Percentiles rank a stretch among this genome's conserved stretches.
Evolutionary conservation across 2,329 filamentous ascomycete genomes (phyloP).

Genomic region (Phaeosphaeria sp.): DNA sequence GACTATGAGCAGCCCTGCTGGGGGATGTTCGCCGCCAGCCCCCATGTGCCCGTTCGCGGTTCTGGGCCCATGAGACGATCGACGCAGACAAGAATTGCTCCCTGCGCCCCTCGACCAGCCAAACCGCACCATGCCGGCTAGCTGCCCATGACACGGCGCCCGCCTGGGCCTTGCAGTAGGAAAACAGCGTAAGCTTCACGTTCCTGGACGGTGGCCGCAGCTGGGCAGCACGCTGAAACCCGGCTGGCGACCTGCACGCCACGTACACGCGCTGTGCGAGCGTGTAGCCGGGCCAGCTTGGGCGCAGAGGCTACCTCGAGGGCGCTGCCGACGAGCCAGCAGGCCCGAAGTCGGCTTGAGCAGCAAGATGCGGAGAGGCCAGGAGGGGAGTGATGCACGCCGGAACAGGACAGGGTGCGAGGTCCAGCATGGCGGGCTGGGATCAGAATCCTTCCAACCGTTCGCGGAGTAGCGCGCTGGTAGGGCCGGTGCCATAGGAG

Average conservation of each 20-base stretch:
- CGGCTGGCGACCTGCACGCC: not conserved
- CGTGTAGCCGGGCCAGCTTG: not conserved
- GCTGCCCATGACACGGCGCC: conserved; percentile 20
- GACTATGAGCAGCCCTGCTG: conserved; percentile 38
- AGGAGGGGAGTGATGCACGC: conserved; percentile 13
- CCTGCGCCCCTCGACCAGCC: conserved; percentile 11
- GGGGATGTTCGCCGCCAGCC: conserved; percentile 36
- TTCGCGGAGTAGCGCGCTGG: conserved; percentile 21
- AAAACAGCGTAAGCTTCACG: conserved; percentile 33
- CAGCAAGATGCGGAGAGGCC: conserved; percentile 27
- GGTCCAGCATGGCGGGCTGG: conserved; percentile 34
- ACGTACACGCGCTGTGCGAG: not conserved
- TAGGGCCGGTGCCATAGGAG: conserved; percentile 16
- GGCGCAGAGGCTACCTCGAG: not conserved
- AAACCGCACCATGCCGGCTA: conserved; percentile 35
- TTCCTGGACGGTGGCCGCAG: conserved; percentile 40
- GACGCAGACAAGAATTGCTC: conserved; percentile 24
- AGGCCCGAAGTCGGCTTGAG: conserved; percentile 24
- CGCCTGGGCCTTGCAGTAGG: conserved; percentile 13
- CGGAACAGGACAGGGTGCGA: conserved; percentile 23
- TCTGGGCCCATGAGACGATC: conserved; percentile 49
- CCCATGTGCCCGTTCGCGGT: conserved; percentile 32
- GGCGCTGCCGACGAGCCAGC: not conserved
- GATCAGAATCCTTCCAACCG: conserved; percentile 17
- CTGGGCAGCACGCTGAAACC: conserved; percentile 28